phyloP scores from a whole-genome alignment of 805 yeast species.

The Metschnikowia drakensbergensis region DNA sequence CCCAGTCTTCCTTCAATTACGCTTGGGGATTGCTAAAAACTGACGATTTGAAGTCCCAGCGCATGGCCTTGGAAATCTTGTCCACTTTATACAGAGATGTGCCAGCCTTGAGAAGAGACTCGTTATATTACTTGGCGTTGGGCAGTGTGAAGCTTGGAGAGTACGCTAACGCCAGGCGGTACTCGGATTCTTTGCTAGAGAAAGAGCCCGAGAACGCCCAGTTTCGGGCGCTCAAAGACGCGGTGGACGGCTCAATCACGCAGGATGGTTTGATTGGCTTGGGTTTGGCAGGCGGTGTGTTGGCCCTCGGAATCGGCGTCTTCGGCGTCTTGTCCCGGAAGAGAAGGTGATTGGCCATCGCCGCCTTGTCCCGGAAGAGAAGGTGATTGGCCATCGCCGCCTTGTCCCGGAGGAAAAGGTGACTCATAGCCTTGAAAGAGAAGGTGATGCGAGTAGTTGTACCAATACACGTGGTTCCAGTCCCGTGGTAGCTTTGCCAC shows the following conservation, averaged over 20 bases:
- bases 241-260: conserved; percentile 80
- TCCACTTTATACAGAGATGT: conserved; percentile 68
- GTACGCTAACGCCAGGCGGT: conserved; percentile 77
- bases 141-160: conserved; percentile 90
- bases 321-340: conserved; percentile 31
- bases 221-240: conserved; percentile 63
- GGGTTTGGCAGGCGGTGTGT: conserved; percentile 79
- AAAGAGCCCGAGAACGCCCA: conserved; percentile 86
- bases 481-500: too few relatives aligned
- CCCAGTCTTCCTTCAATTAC: conserved; percentile 86
- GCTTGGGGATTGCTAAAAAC: conserved; percentile 96
- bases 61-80: conserved; percentile 74
- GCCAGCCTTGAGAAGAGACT: conserved; percentile 82
- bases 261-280: conserved; percentile 86
- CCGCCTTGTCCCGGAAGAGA: too few relatives aligned
- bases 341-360: neutral
- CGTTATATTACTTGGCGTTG: conserved; percentile 79
- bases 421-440: too few relatives aligned
- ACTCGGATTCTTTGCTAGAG: conserved; percentile 69
- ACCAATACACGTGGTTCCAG: too few relatives aligned
- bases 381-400: too few relatives aligned
- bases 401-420: too few relatives aligned
- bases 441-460: too few relatives aligned
- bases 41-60: conserved; percentile 54
- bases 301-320: conserved; percentile 78